Conservation (phyloP, 176 grass and related monocot genomes). For the Hsuehochloa calcarea region DNA sequence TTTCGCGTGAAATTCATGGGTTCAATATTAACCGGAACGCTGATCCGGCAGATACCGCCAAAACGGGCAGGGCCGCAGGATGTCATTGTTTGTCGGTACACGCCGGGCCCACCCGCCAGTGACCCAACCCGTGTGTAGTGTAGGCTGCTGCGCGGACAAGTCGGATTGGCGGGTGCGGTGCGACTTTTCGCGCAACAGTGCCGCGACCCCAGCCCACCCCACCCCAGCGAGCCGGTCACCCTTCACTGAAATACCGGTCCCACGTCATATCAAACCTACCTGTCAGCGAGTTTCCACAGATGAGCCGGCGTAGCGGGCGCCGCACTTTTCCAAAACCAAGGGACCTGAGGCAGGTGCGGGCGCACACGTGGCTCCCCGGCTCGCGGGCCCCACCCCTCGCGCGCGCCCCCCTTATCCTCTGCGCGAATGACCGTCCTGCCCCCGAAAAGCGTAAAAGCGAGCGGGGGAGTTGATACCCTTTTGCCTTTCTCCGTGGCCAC, state of each 20-base stretch:
- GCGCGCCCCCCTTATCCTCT: conserved; percentile 28
- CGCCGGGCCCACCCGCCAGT: not conserved
- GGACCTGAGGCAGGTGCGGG: not conserved
- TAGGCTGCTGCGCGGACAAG: not conserved
- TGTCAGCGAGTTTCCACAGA: fast-evolving
- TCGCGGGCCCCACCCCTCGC: too few species aligned
- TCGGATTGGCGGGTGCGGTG: not conserved
- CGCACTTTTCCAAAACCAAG: not conserved
- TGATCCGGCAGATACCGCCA: not conserved
- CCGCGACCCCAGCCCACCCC: not conserved
- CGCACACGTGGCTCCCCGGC: conserved; percentile 21
- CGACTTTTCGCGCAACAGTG: not conserved
- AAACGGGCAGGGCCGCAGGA: not conserved
- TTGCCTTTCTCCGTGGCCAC: conserved; percentile 32
- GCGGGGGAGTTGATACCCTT: not conserved
- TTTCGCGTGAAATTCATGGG: too few species aligned
- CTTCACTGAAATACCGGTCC: fast-evolving
- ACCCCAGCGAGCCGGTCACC: fast-evolving
- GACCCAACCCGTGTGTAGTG: not conserved
- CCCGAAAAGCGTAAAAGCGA: conserved; percentile 73
- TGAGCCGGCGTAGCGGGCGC: fast-evolving
- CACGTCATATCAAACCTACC: fast-evolving
- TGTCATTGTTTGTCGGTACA: not conserved
- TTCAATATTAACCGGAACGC: too few species aligned
- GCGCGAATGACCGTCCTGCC: conserved; percentile 33